phyloP scores from a whole-genome alignment of 257 asterid genomes.

The Rubia yunnanensis region DNA sequence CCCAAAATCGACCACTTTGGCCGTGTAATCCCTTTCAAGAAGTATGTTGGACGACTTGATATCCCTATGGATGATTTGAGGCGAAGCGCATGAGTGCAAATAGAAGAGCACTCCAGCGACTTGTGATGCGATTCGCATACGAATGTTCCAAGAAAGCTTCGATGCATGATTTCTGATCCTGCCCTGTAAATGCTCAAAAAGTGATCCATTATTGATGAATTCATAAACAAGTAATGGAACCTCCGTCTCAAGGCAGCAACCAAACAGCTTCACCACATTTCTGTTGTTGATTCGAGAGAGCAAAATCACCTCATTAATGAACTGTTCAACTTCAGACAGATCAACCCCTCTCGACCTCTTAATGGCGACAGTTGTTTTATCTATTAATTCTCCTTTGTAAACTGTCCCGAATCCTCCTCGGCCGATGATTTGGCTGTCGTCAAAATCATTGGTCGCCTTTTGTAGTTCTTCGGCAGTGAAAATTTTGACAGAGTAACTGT shows the following conservation, averaged over 20 bases:
- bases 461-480: constrained; percentile 4
- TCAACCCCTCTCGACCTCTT: constrained; percentile 12
- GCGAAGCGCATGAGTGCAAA: constrained; percentile 23
- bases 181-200: constrained; percentile 19
- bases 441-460: constrained; percentile 6
- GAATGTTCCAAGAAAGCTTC: constrained; percentile 22
- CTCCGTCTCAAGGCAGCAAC: constrained; percentile 29
- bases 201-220: constrained; percentile 25
- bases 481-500: not conserved
- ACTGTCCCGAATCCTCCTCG: constrained; percentile 19
- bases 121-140: constrained; percentile 25
- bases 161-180: constrained; percentile 1
- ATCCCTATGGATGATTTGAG: constrained; percentile 37
- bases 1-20: constrained; percentile 27
- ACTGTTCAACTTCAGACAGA: constrained; percentile 24
- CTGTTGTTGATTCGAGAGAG: constrained; percentile 25
- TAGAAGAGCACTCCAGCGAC: constrained; percentile 26
- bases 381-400: constrained; percentile 11
- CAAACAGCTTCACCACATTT: constrained; percentile 29
- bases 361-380: not conserved
- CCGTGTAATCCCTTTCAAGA: constrained; percentile 20
- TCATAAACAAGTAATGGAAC: constrained; percentile 31
- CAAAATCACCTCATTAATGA: constrained; percentile 31
- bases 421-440: constrained; percentile 2
- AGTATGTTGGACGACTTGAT: constrained; percentile 30